A percentile compares a stretch with the other conserved stretches of the same genome.
Evolutionary conservation across 208 protist species (phyloP).

Genomic region (Trypanosoma brucei): DNA sequence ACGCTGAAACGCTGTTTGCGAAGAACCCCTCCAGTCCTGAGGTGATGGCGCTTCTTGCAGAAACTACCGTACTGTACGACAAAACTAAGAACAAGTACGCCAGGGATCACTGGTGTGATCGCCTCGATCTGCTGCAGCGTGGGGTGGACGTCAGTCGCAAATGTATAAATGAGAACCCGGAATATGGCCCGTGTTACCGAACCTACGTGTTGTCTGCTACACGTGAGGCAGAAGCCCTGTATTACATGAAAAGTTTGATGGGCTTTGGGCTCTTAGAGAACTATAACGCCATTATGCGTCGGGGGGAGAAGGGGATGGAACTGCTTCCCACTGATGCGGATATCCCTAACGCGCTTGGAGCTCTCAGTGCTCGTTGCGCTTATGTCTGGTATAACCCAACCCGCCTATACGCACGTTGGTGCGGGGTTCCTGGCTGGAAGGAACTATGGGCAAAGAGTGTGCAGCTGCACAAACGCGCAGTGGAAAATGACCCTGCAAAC

Average conservation of each 20-base stretch:
- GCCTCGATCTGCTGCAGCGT: conserved; percentile 78
- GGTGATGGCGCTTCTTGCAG: conserved; percentile 81
- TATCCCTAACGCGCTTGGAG: conserved; percentile 65
- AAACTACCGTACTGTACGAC: conserved; percentile 77
- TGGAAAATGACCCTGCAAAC: conserved; percentile 58
- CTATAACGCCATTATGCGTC: conserved; percentile 75
- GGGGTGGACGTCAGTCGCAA: conserved; percentile 85
- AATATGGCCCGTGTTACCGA: conserved; percentile 81
- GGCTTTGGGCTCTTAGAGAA: conserved; percentile 76
- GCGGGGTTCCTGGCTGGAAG: conserved; percentile 46
- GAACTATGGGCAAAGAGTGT: conserved; percentile 50
- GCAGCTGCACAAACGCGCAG: conserved; percentile 51
- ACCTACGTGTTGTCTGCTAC: conserved; percentile 76
- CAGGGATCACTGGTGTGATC: conserved; percentile 79
- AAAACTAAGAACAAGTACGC: conserved; percentile 77
- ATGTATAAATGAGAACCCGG: conserved; percentile 81
- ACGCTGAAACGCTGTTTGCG: conserved; percentile 61
- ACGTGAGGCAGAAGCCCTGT: conserved; percentile 70
- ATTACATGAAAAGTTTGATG: conserved; percentile 66
- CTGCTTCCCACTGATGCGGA: conserved; percentile 66
- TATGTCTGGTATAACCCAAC: conserved; percentile 71
- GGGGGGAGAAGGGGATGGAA: conserved; percentile 56
- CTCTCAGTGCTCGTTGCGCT: conserved; percentile 68
- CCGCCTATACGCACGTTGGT: conserved; percentile 46
- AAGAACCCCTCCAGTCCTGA: conserved; percentile 63